A percentile compares a stretch with the other conserved stretches of the same genome.
Evolutionary conservation across 2,329 filamentous ascomycete genomes (phyloP).

Genomic region (Stemphylium beticola): DNA sequence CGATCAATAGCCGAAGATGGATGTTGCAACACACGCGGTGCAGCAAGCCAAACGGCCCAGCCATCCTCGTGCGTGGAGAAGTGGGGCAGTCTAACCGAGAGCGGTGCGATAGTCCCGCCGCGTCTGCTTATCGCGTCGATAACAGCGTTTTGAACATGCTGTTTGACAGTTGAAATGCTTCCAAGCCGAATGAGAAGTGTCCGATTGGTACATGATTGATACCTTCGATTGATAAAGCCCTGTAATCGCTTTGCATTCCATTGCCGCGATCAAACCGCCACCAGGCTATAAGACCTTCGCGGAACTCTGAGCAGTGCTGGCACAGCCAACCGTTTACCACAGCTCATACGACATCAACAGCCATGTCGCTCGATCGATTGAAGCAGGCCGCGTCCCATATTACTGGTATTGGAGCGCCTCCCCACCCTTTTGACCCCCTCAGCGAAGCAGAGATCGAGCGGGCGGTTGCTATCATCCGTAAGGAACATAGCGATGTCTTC

Average conservation of each 20-base stretch:
- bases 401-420: constrained; percentile 59
- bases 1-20: constrained; percentile 7
- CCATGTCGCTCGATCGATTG: constrained; percentile 68
- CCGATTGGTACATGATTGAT: constrained; percentile 8
- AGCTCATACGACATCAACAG: constrained; percentile 9
- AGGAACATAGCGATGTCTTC: constrained; percentile 72
- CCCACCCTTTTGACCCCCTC: constrained; percentile 82
- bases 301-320: neutral
- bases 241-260: neutral
- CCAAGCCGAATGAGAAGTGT: neutral
- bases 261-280: constrained; percentile 2
- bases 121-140: constrained; percentile 20
- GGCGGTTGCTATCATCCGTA: constrained; percentile 71
- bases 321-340: neutral
- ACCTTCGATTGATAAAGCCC: neutral
- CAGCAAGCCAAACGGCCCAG: constrained; percentile 10
- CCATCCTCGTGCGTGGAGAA: constrained; percentile 7
- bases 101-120: constrained; percentile 12
- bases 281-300: constrained; percentile 32
- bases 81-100: constrained; percentile 15
- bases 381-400: constrained; percentile 69
- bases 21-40: constrained; percentile 9
- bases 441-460: constrained; percentile 73
- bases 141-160: constrained; percentile 1
- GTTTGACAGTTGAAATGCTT: constrained; percentile 13